phyloP scores from a whole-genome alignment of 164 flowering plant genomes.

The Macadamia integrifolia region DNA sequence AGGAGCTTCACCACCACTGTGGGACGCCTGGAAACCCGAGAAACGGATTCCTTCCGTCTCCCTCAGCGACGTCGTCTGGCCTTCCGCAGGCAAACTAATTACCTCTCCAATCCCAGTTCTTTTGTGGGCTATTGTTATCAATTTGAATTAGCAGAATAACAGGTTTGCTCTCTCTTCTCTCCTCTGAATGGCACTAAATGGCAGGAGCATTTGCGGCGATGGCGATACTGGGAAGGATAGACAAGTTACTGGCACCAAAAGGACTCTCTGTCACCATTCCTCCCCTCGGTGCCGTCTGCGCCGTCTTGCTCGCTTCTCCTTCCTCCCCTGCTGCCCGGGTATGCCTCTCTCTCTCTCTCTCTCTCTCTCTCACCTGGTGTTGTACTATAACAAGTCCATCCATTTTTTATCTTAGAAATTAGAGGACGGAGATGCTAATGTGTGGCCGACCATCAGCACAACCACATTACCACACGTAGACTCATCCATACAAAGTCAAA shows the following conservation, averaged over 20 bases:
- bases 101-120: no score
- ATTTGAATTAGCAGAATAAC: no score
- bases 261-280: conserved; percentile 83
- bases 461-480: no score
- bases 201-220: conserved; percentile 92
- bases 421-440: no score
- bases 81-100: conserved; percentile 52
- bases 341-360: conserved; percentile 6
- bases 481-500: no score
- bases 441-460: no score
- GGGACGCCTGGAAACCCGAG: conserved; percentile 68
- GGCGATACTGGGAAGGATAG: conserved; percentile 83
- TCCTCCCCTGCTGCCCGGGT: conserved; percentile 86
- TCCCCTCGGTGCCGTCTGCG: conserved; percentile 88
- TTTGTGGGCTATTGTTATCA: no score
- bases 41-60: conserved; percentile 46
- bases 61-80: conserved; percentile 82
- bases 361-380: not conserved
- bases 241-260: conserved; percentile 62
- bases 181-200: not conserved
- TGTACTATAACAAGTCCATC: no score
- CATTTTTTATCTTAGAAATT: no score
- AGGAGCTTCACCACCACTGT: conserved; percentile 30
- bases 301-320: conserved; percentile 76
- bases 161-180: no score